Percentiles rank a stretch among this genome's conserved stretches.
phyloP scores from a whole-genome alignment of 2,329 filamentous ascomycete genomes.

The Lomentospora prolificans region DNA sequence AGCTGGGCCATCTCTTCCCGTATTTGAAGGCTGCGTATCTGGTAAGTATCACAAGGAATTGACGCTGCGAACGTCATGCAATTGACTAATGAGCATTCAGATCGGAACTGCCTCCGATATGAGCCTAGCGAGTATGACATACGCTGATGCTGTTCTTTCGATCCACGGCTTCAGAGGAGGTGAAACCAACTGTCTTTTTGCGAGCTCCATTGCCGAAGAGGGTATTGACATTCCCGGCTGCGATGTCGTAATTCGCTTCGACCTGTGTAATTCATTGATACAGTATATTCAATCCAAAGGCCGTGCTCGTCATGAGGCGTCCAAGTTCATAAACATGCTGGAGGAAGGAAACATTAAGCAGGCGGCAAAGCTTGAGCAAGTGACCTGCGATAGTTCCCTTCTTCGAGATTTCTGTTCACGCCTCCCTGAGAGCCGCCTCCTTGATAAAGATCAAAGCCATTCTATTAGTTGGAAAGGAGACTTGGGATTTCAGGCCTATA shows the following conservation, averaged over 20 bases:
- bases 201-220: conserved; percentile 58
- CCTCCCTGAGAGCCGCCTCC: conserved; percentile 59
- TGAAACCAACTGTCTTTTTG: conserved; percentile 52
- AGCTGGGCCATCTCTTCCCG: conserved; percentile 41
- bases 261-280: conserved; percentile 82
- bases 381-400: conserved; percentile 46
- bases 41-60: conserved; percentile 29
- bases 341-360: conserved; percentile 61
- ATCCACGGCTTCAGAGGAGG: conserved; percentile 56
- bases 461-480: background rate
- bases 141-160: conserved; percentile 63
- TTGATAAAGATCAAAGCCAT: conserved; percentile 23
- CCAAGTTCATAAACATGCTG: conserved; percentile 76
- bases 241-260: conserved; percentile 64
- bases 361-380: conserved; percentile 43
- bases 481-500: conserved; percentile 39
- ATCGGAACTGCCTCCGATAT: conserved; percentile 20
- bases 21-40: conserved; percentile 54
- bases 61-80: no score
- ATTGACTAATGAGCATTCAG: no score
- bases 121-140: conserved; percentile 54
- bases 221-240: conserved; percentile 60
- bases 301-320: conserved; percentile 67
- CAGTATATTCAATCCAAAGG: conserved; percentile 92
- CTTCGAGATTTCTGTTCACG: conserved; percentile 69